Percentiles rank a stretch among this genome's conserved stretches.
These are phyloP conservation scores for Xylariaceae sp. DNA, from an alignment of 2,329 filamentous ascomycete genomes.

Conservation along the genomic window DNA sequence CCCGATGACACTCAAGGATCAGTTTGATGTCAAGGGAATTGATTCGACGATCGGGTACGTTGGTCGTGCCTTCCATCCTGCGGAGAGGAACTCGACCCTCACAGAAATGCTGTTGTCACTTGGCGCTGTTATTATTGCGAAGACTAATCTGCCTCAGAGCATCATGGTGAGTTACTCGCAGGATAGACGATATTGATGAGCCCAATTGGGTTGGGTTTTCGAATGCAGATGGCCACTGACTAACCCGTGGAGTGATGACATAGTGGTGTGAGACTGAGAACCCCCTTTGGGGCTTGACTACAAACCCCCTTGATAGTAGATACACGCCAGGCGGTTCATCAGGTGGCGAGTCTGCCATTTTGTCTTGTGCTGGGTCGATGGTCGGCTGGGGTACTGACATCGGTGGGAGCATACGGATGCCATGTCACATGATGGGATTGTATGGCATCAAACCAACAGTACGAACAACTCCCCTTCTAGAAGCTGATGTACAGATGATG, in stretches of 20 bases:
- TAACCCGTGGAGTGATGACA: too few relatives aligned
- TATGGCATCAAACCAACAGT: conserved; percentile 48
- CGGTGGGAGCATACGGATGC: conserved; percentile 48
- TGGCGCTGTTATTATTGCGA: conserved; percentile 50
- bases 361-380: conserved; percentile 30
- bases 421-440: conserved; percentile 43
- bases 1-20: conserved; percentile 49
- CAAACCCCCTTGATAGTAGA: conserved; percentile 38
- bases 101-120: conserved; percentile 45
- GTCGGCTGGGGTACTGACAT: conserved; percentile 50
- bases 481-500: background rate
- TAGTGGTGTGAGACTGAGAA: conserved; percentile 54
- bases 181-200: background rate
- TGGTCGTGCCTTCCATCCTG: conserved; percentile 44
- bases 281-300: conserved; percentile 47
- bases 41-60: conserved; percentile 59
- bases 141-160: conserved; percentile 41
- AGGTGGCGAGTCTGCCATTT: conserved; percentile 26
- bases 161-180: conserved; percentile 23
- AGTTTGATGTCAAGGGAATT: conserved; percentile 55
- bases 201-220: too few relatives aligned
- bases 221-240: too few relatives aligned
- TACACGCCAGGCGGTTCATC: conserved; percentile 43
- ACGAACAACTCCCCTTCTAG: conserved; percentile 29
- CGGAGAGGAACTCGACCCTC: conserved; percentile 44